Conservation (phyloP, 495 filamentous ascomycete species). For the Penicillium cataractarum region DNA sequence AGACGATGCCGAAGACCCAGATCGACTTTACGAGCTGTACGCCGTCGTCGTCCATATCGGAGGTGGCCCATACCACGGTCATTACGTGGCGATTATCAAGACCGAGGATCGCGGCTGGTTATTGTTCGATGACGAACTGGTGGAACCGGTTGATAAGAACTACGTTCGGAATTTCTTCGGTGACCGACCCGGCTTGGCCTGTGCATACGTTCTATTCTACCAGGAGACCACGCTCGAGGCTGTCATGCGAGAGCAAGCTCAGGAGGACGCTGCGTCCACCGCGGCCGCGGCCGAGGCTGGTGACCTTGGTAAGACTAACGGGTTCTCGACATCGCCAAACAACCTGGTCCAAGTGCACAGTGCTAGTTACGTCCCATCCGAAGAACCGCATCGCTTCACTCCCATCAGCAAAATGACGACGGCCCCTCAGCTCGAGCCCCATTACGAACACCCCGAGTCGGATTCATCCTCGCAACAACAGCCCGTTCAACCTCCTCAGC, state of each 20-base stretch:
- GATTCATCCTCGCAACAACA: conserved; percentile 24
- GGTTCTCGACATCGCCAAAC: conserved; percentile 28
- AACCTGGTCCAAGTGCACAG: conserved; percentile 46
- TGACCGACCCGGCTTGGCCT: conserved; percentile 86
- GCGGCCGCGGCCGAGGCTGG: conserved; percentile 51
- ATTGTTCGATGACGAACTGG: conserved; percentile 96
- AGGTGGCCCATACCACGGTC: conserved; percentile 96
- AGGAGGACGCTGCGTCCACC: conserved; percentile 68
- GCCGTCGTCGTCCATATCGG: conserved; percentile 99
- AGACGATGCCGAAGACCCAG: conserved; percentile 93
- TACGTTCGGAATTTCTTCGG: conserved; percentile 99
- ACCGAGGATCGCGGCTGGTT: conserved; percentile 95
- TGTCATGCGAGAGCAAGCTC: conserved; percentile 78
- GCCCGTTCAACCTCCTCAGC: conserved; percentile 19
- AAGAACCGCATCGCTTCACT: conserved; percentile 54
- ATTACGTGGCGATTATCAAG: conserved; percentile 97
- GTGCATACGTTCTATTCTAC: conserved; percentile 97
- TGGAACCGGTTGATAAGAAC: conserved; percentile 94
- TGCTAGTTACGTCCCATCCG: conserved; percentile 42
- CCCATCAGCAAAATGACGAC: conserved; percentile 64
- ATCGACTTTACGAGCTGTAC: conserved; percentile 94
- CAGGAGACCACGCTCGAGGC: conserved; percentile 94
- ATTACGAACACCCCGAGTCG: conserved; percentile 36
- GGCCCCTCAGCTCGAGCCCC: conserved; percentile 53
- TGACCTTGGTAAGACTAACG: conserved; percentile 56